phyloP scores from a whole-genome alignment of 2,329 filamentous ascomycete species.

The Trichophyton equinum region DNA sequence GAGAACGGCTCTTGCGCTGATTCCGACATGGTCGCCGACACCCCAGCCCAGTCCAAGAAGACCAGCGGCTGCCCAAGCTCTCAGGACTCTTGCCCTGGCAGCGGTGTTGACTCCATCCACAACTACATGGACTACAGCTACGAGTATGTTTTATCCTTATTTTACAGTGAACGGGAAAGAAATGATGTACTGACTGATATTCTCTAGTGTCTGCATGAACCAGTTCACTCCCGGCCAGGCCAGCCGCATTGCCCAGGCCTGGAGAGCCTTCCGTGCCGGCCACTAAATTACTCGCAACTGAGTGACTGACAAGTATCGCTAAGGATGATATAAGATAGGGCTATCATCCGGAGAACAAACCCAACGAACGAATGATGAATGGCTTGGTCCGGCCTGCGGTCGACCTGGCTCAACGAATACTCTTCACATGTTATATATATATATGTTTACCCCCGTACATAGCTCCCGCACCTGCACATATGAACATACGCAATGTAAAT shows the following conservation, averaged over 20 bases:
- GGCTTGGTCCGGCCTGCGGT: neutral
- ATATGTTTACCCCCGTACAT: neutral
- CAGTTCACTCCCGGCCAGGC: conserved; percentile 20
- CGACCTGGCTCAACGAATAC: neutral
- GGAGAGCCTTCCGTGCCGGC: conserved; percentile 14
- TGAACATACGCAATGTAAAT: too few species aligned
- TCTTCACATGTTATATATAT: neutral
- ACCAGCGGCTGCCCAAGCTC: conserved; percentile 18
- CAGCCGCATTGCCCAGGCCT: conserved; percentile 19
- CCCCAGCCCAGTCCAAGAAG: conserved; percentile 17
- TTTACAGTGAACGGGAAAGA: neutral
- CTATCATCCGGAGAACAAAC: neutral
- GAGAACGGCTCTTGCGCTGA: conserved; percentile 18
- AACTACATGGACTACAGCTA: conserved; percentile 26
- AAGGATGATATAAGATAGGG: neutral
- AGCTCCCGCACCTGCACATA: neutral
- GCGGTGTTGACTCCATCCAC: conserved; percentile 22
- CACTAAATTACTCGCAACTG: conserved; percentile 6
- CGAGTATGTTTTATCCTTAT: conserved; percentile 12
- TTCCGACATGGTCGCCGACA: conserved; percentile 20
- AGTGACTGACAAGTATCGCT: neutral
- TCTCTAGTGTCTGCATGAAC: conserved; percentile 15
- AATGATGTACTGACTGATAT: neutral
- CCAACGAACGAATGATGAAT: neutral
- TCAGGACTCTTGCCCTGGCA: conserved; percentile 20